These are phyloP conservation scores for Tilletia setariae DNA, from an alignment of 1,284 basidiomycete genomes.

Conservation along the genomic window DNA sequence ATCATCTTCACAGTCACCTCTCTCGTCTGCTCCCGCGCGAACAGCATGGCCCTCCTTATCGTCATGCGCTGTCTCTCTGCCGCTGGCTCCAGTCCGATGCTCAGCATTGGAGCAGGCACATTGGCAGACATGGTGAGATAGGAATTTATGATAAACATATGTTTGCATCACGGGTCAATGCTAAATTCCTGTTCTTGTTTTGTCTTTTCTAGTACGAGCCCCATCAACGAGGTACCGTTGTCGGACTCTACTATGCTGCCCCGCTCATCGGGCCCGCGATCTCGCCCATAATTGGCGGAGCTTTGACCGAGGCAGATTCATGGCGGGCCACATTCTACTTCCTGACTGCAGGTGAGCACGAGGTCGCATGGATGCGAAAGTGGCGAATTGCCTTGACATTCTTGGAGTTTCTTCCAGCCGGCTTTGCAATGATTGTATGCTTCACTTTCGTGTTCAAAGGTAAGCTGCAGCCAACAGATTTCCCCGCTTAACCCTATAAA, in stretches of 20 bases:
- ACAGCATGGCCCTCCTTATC: conserved; percentile 21
- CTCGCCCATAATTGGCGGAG: conserved; percentile 26
- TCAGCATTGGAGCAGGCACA: conserved; percentile 24
- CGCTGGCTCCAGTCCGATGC: conserved; percentile 19
- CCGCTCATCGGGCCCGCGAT: conserved; percentile 25
- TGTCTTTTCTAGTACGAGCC: conserved; percentile 18
- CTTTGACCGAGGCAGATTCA: conserved; percentile 9
- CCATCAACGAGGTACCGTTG: conserved; percentile 20
- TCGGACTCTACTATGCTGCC: conserved; percentile 25
- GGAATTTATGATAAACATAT: neutral
- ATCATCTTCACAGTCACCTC: conserved; percentile 21
- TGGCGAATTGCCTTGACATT: neutral
- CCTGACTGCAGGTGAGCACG: conserved; percentile 14
- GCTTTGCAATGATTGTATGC: neutral
- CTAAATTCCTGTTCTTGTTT: neutral
- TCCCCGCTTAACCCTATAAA: no score
- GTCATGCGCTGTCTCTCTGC: conserved; percentile 20
- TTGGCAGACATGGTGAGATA: conserved; percentile 22
- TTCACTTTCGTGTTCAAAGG: conserved; percentile 14
- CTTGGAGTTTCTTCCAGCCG: neutral
- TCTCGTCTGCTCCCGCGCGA: neutral
- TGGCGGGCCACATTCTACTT: conserved; percentile 28
- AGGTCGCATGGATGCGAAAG: neutral
- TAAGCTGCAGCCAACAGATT: neutral
- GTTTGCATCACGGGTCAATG: neutral